A percentile compares a stretch with the other conserved stretches of the same genome.
Conservation (phyloP, 192 early-diverging fungal species). For the Pecoramyces ruminantium region DNA sequence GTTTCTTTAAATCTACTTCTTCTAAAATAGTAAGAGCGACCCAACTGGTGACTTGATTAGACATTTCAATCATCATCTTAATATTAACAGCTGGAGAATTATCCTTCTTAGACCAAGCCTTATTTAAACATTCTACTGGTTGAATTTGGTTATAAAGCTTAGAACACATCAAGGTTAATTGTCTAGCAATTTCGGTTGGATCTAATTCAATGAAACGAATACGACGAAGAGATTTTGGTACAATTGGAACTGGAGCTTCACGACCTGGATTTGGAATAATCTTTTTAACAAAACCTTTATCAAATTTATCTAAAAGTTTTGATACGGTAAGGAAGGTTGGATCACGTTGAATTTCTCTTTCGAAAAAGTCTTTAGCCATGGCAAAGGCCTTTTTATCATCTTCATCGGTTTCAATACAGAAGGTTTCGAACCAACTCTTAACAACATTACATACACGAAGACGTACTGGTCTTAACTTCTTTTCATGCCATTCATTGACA, state of each 20-base stretch:
- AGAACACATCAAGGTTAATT: conserved; percentile 87
- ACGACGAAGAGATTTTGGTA: conserved; percentile 59
- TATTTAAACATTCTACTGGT: conserved; percentile 75
- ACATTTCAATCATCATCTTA: conserved; percentile 67
- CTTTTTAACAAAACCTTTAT: not conserved
- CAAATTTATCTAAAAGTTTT: not conserved
- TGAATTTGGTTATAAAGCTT: conserved; percentile 64
- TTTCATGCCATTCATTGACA: conserved; percentile 56
- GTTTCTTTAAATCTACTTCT: conserved; percentile 52
- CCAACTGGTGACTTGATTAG: conserved; percentile 79
- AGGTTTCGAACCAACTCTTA: conserved; percentile 87
- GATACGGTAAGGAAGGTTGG: not conserved
- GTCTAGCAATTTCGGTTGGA: conserved; percentile 80
- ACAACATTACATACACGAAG: conserved; percentile 82
- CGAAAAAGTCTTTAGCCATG: conserved; percentile 18
- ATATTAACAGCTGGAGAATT: conserved; percentile 50
- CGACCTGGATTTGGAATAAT: not conserved
- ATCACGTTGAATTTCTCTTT: not conserved
- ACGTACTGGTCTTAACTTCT: conserved; percentile 77
- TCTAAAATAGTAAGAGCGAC: conserved; percentile 33
- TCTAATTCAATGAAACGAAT: conserved; percentile 77
- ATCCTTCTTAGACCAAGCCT: conserved; percentile 63
- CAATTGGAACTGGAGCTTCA: conserved; percentile 54
- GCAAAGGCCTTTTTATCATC: conserved; percentile 40
- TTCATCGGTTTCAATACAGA: conserved; percentile 61